Evolutionary conservation across 129 eudicot species (phyloP).

Genomic region (Chrysanthemum lavandulifolium): DNA sequence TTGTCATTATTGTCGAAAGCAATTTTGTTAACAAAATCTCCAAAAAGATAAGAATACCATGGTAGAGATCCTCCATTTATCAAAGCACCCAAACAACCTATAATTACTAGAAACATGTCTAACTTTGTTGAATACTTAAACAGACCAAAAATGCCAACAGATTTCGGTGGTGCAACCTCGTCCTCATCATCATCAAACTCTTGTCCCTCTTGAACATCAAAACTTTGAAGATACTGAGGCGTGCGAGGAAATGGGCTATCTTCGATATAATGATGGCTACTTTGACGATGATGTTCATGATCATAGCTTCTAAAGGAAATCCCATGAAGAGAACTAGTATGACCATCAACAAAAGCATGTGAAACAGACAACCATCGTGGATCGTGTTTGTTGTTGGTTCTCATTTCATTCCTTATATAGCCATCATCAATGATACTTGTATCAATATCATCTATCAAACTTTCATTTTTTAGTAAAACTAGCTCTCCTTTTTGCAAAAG

Average conservation of each 20-base stretch:
- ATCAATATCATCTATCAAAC: constrained; percentile 27
- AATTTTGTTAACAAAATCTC: constrained; percentile 66
- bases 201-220: constrained; percentile 26
- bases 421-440: constrained; percentile 21
- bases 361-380: constrained; percentile 55
- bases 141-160: constrained; percentile 51
- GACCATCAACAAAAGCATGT: constrained; percentile 45
- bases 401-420: constrained; percentile 18
- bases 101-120: constrained; percentile 51
- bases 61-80: constrained; percentile 90
- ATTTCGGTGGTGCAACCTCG: constrained; percentile 44
- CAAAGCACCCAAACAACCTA: constrained; percentile 78
- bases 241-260: constrained; percentile 13
- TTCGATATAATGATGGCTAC: constrained; percentile 4
- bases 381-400: constrained; percentile 19
- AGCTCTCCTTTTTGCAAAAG: constrained; percentile 27
- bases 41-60: constrained; percentile 73
- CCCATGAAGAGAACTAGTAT: constrained; percentile 30
- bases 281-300: constrained; percentile 3
- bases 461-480: constrained; percentile 12
- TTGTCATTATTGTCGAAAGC: constrained; percentile 44
- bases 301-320: constrained; percentile 27
- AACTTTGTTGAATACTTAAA: constrained; percentile 60
- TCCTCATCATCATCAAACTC: constrained; percentile 55
- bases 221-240: constrained; percentile 32